These are phyloP conservation scores for Rhipidocladum racemiflorum DNA, from an alignment of 176 grass and related monocot species.

Conservation along the genomic window DNA sequence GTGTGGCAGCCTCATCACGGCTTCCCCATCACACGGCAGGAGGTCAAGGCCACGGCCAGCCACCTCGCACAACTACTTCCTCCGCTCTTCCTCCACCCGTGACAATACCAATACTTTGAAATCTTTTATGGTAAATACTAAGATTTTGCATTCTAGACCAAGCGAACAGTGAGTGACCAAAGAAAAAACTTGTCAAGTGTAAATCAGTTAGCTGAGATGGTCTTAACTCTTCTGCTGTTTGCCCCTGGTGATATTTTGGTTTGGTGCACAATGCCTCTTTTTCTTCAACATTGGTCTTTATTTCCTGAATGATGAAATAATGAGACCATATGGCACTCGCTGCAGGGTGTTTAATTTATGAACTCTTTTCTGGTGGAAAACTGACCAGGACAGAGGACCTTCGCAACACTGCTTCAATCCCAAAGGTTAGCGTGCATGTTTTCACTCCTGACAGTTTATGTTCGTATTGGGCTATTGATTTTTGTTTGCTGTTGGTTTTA, in stretches of 20 bases:
- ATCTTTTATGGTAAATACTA: neutral
- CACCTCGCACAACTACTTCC: too few relatives aligned
- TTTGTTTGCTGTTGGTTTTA: constrained; percentile 30
- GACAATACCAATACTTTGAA: neutral
- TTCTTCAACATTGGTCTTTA: constrained; percentile 7
- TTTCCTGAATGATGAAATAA: constrained; percentile 33
- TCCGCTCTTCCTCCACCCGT: too few relatives aligned
- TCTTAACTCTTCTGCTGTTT: constrained; percentile 1
- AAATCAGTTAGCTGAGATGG: constrained; percentile 5
- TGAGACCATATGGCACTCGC: constrained; percentile 9
- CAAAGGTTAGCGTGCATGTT: constrained; percentile 62
- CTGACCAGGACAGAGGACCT: constrained; percentile 94
- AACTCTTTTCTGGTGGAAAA: constrained; percentile 85
- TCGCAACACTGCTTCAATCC: constrained; percentile 83
- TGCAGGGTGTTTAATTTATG: constrained; percentile 96
- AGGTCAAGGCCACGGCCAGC: too few relatives aligned
- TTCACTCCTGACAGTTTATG: neutral
- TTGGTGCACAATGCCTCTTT: neutral
- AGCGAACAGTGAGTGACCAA: neutral
- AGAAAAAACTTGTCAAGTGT: neutral
- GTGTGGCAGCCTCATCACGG: too few relatives aligned
- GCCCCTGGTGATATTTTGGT: neutral
- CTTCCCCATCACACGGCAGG: too few relatives aligned
- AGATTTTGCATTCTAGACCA: constrained; percentile 24
- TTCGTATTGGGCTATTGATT: neutral